A percentile compares a stretch with the other conserved stretches of the same genome.
Conservation (phyloP, 352 stramenopile genomes). For the Phytophthora pinifolia region DNA sequence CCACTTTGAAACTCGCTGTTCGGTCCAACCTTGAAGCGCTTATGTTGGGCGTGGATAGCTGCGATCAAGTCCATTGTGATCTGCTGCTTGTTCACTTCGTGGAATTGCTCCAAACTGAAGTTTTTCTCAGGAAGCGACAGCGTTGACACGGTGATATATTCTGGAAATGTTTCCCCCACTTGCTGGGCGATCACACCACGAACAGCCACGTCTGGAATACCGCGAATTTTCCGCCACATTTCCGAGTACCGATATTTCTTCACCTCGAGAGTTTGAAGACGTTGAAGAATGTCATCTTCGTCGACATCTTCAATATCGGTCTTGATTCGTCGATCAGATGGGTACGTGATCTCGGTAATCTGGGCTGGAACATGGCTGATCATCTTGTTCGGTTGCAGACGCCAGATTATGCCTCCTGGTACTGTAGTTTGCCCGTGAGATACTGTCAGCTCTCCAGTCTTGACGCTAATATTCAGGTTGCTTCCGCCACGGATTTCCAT, state of each 20-base stretch:
- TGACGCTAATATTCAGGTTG: conserved; percentile 49
- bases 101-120: conserved; percentile 89
- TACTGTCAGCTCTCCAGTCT: conserved; percentile 53
- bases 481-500: conserved; percentile 50
- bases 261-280: conserved; percentile 87
- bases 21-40: conserved; percentile 58
- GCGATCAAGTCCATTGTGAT: conserved; percentile 91
- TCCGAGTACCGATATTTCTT: conserved; percentile 92
- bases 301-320: conserved; percentile 90
- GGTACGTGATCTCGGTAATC: conserved; percentile 91
- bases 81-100: conserved; percentile 94
- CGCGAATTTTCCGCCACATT: conserved; percentile 87
- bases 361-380: conserved; percentile 82
- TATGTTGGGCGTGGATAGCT: conserved; percentile 86
- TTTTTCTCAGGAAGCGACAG: conserved; percentile 87
- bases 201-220: conserved; percentile 70
- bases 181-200: conserved; percentile 95
- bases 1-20: conserved; percentile 48
- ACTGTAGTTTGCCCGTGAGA: conserved; percentile 47
- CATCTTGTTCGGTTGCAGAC: conserved; percentile 58
- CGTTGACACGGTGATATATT: conserved; percentile 90
- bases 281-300: conserved; percentile 87
- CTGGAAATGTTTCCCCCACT: conserved; percentile 88
- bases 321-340: conserved; percentile 93
- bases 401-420: conserved; percentile 49